These are phyloP conservation scores for Umbelopsis sp. DNA, from an alignment of 371 early-diverging fungal genomes.

Conservation along the genomic window DNA sequence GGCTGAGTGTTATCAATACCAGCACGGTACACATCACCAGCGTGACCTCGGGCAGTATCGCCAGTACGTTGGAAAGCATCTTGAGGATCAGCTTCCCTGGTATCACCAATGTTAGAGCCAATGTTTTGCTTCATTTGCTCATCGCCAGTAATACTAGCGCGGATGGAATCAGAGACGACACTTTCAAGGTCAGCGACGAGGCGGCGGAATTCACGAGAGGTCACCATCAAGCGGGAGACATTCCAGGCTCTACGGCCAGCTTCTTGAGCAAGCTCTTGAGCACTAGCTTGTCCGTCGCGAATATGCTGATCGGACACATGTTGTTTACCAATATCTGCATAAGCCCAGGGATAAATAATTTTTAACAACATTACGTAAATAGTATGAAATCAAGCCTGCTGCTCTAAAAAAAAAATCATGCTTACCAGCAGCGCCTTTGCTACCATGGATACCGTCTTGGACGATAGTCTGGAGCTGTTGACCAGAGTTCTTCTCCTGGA, in stretches of 20 bases:
- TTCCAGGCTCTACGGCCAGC: constrained; percentile 26
- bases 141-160: constrained; percentile 19
- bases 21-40: constrained; percentile 11
- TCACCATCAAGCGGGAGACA: constrained; percentile 33
- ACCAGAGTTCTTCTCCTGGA: constrained; percentile 24
- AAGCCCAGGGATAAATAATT: not conserved
- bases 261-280: constrained; percentile 29
- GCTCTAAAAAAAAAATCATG: not conserved
- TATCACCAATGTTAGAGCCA: constrained; percentile 13
- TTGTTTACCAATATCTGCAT: not conserved
- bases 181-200: constrained; percentile 33
- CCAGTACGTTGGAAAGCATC: constrained; percentile 7
- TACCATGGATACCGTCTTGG: not conserved
- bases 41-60: constrained; percentile 6
- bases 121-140: constrained; percentile 15
- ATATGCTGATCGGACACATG: not conserved
- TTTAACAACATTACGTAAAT: constrained; percentile 2
- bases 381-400: not conserved
- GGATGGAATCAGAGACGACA: constrained; percentile 31
- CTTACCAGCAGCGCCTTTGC: constrained; percentile 19
- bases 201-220: constrained; percentile 42
- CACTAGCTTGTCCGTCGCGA: constrained; percentile 15
- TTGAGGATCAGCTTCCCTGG: constrained; percentile 17
- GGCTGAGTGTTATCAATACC: constrained; percentile 17
- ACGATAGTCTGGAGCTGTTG: constrained; percentile 31